A percentile compares a stretch with the other conserved stretches of the same genome.
Conservation (phyloP, 2,329 filamentous ascomycete genomes). For the Penicillium brasilianum region DNA sequence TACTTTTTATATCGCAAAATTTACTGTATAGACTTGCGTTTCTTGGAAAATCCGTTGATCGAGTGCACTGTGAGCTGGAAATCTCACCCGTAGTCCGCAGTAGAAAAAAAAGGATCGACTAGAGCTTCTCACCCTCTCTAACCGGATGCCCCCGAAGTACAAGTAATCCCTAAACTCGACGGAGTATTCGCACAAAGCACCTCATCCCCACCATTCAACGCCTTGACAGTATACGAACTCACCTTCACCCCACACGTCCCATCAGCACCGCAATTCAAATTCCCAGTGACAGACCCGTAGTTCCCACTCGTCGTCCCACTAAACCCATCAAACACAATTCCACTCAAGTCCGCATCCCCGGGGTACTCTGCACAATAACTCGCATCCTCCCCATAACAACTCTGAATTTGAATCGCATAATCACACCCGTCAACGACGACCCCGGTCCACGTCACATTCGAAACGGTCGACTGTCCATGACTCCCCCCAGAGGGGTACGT, state of each 20-base stretch:
- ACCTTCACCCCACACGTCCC: conserved; percentile 48
- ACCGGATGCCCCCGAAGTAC: conserved; percentile 43
- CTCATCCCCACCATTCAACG: conserved; percentile 40
- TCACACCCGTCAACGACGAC: conserved; percentile 47
- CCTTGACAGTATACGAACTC: conserved; percentile 40
- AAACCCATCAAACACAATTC: conserved; percentile 45
- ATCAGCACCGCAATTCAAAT: conserved; percentile 45
- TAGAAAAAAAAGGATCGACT: not conserved
- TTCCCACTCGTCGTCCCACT: conserved; percentile 46
- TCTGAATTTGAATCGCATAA: conserved; percentile 55
- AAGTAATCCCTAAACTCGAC: conserved; percentile 38
- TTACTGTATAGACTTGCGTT: conserved; percentile 18
- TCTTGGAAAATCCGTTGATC: not conserved
- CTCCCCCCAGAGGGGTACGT: conserved; percentile 47
- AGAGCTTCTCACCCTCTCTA: conserved; percentile 14
- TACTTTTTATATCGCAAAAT: conserved; percentile 25
- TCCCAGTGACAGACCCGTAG: conserved; percentile 43
- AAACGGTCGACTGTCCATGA: conserved; percentile 47
- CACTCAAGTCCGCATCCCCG: conserved; percentile 41
- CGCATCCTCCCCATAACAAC: conserved; percentile 48
- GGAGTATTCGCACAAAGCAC: conserved; percentile 44
- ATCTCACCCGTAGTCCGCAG: no score
- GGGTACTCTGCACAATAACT: conserved; percentile 45
- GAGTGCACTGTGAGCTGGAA: not conserved
- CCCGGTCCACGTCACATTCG: conserved; percentile 50